Base-by-base conservation (phyloP, 257 asterid species). In the Ballota nigra region DNA sequence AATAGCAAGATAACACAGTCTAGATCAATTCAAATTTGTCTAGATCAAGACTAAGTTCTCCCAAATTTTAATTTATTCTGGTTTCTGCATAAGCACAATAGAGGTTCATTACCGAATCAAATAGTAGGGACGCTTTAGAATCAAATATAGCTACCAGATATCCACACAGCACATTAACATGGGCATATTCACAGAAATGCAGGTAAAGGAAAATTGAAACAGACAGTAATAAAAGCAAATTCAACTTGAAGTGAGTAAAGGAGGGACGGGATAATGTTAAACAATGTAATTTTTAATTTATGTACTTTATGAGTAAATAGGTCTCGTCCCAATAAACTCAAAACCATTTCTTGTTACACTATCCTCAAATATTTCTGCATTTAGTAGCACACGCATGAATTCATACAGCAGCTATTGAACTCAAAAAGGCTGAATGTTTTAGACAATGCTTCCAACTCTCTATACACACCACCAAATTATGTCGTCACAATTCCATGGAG, bases 301-400 rank as follows among this genome's bases (percentile, higher is more conserved):
- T 41, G n/a, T 11, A 12, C 16, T 41, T 12, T 41, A 16, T 41
- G 49, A 11, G 16, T 41, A 41, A 41, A 45, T n/a, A n/a, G 53
- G 15, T 45, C 19, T n/a, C 53, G 4, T 43, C 16, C 15, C 22
- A 47, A 47, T n/a, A 47, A 47, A n/a, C 52, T 43, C 18, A 15
- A 41, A 41, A 45, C 4, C 0, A 47, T 1, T n/a, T 47, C 22
- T 47, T 47, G 53, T 5, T 16, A n/a, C 55, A 47, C 55, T 47
- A n/a, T 47, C 55, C 55, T 47, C 22, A 16, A 5, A 5, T 47
- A 47, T 47, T 69, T 47, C 55, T 47, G 55, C 72, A 77, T 57
- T 69, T 20, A 59, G 72, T 57, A 20, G 38, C 71, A 47, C 22
- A 16, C 63, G 15, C 66, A 40, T 4, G 53, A 58, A 40, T 65